These are phyloP conservation scores for Aureobasidium sp. DNA, from an alignment of 2,329 filamentous ascomycete species.

Conservation along the genomic window DNA sequence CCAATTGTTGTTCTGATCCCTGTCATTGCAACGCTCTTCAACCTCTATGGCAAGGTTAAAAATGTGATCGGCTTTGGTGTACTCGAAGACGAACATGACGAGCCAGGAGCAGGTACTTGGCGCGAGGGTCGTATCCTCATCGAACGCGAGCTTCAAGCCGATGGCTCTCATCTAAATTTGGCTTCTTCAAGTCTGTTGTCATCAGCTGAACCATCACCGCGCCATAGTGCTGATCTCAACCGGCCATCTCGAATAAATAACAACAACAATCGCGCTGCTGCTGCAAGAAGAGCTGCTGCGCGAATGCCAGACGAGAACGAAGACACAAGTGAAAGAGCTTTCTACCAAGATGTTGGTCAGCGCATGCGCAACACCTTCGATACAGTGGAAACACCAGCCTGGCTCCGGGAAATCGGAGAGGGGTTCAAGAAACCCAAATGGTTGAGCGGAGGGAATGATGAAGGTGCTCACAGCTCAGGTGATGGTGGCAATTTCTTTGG, in stretches of 20 bases:
- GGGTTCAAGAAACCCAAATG: slow-evolving; percentile 71
- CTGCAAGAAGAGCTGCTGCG: slow-evolving; percentile 4
- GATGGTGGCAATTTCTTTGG: slow-evolving; percentile 22
- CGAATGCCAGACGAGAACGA: slow-evolving; percentile 38
- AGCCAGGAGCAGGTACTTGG: slow-evolving; percentile 70
- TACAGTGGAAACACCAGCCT: slow-evolving; percentile 70
- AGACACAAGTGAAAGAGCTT: slow-evolving; percentile 61
- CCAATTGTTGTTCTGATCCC: slow-evolving; percentile 82
- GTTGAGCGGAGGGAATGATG: slow-evolving; percentile 53
- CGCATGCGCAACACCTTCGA: slow-evolving; percentile 90
- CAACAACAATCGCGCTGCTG: slow-evolving; percentile 8
- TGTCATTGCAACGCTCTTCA: slow-evolving; percentile 78
- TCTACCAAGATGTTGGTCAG: slow-evolving; percentile 77
- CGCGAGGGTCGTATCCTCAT: slow-evolving; percentile 87
- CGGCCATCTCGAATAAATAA: slow-evolving; percentile 12
- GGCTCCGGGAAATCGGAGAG: slow-evolving; percentile 65
- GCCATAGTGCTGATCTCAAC: slow-evolving; percentile 13
- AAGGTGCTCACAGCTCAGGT: slow-evolving; percentile 16
- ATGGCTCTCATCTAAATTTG: slow-evolving; percentile 33
- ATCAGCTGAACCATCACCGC: slow-evolving; percentile 4
- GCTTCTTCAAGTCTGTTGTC: slow-evolving; percentile 20
- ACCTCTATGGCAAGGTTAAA: slow-evolving; percentile 76
- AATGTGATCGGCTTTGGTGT: slow-evolving; percentile 72
- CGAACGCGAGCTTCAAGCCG: slow-evolving; percentile 60
- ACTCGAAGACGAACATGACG: slow-evolving; percentile 60